Percentiles rank a stretch among this genome's conserved stretches.
Conservation (phyloP, 2,329 filamentous ascomycete species). For the Talaromyces albobiverticillius region DNA sequence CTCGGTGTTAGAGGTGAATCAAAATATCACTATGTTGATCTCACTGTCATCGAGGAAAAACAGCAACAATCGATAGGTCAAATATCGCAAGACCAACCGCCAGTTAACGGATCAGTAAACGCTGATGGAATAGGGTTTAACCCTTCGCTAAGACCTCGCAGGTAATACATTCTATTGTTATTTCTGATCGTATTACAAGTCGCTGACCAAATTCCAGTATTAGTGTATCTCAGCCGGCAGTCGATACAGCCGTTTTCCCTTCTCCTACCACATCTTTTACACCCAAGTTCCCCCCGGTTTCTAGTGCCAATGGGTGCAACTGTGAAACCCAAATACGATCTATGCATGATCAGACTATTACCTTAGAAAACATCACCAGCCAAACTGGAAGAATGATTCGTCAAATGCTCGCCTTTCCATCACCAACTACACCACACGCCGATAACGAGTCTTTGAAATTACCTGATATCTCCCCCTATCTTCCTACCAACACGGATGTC, state of each 20-base stretch:
- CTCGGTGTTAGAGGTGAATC: constrained; percentile 93
- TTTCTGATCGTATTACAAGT: not conserved
- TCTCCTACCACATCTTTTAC: constrained; percentile 38
- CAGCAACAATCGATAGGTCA: constrained; percentile 31
- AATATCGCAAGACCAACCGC: constrained; percentile 24
- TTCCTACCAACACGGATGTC: constrained; percentile 76
- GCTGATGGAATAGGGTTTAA: constrained; percentile 25
- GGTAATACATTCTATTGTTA: constrained; percentile 20
- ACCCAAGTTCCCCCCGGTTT: constrained; percentile 26
- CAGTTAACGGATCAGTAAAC: constrained; percentile 18
- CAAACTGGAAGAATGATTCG: constrained; percentile 38
- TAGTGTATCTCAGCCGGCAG: constrained; percentile 31
- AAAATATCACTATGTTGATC: constrained; percentile 83
- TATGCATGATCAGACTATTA: constrained; percentile 30
- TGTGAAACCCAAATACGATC: constrained; percentile 28
- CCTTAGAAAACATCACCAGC: constrained; percentile 34
- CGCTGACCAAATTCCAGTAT: constrained; percentile 20
- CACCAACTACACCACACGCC: constrained; percentile 32
- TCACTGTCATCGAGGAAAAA: constrained; percentile 47
- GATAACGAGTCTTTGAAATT: constrained; percentile 72
- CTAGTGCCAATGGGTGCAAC: constrained; percentile 23
- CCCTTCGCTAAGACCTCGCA: constrained; percentile 26
- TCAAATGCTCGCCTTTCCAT: constrained; percentile 39
- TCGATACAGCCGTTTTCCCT: constrained; percentile 39
- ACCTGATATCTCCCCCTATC: constrained; percentile 80